phyloP scores from a whole-genome alignment of 2,329 filamentous ascomycete species.

The Aulographum hederae region DNA sequence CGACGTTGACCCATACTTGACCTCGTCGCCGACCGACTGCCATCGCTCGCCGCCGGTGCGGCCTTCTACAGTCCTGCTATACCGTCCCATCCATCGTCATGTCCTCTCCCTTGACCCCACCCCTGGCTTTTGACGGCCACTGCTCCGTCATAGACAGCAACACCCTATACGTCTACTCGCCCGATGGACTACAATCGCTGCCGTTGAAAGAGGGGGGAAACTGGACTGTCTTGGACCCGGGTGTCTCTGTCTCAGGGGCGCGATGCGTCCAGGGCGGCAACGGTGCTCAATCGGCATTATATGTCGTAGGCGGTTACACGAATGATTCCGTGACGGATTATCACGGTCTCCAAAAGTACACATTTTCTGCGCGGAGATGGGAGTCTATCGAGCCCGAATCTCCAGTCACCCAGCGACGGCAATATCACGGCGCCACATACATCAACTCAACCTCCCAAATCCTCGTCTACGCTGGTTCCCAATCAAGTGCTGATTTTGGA shows the following conservation, averaged over 20 bases:
- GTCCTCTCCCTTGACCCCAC: too few species aligned
- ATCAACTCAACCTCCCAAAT: slow-evolving; percentile 53
- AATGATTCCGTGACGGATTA: slow-evolving; percentile 30
- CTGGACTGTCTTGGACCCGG: slow-evolving; percentile 51
- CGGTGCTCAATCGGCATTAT: slow-evolving; percentile 44
- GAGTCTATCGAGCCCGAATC: slow-evolving; percentile 31
- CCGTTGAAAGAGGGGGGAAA: slow-evolving; percentile 46
- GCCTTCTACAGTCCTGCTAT: too few species aligned
- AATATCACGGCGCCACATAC: slow-evolving; percentile 60
- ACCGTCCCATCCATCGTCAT: too few species aligned
- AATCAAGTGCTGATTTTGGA: slow-evolving; percentile 33
- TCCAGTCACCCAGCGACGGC: slow-evolving; percentile 45
- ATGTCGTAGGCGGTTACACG: slow-evolving; percentile 54
- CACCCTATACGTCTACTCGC: slow-evolving; percentile 69
- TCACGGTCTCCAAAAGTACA: slow-evolving; percentile 55
- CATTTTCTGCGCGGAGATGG: slow-evolving; percentile 39
- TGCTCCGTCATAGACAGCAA: slow-evolving; percentile 70
- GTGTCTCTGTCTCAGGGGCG: slow-evolving; percentile 53
- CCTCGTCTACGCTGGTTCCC: slow-evolving; percentile 62
- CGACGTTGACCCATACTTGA: too few species aligned
- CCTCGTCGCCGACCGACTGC: too few species aligned
- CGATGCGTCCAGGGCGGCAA: slow-evolving; percentile 58
- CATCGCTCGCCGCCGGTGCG: too few species aligned
- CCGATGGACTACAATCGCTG: slow-evolving; percentile 57
- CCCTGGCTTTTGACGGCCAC: slow-evolving; percentile 31